A percentile compares a stretch with the other conserved stretches of the same genome.
phyloP scores from a whole-genome alignment of 176 grass and related monocot genomes.

The Phoenix roebelenii region DNA sequence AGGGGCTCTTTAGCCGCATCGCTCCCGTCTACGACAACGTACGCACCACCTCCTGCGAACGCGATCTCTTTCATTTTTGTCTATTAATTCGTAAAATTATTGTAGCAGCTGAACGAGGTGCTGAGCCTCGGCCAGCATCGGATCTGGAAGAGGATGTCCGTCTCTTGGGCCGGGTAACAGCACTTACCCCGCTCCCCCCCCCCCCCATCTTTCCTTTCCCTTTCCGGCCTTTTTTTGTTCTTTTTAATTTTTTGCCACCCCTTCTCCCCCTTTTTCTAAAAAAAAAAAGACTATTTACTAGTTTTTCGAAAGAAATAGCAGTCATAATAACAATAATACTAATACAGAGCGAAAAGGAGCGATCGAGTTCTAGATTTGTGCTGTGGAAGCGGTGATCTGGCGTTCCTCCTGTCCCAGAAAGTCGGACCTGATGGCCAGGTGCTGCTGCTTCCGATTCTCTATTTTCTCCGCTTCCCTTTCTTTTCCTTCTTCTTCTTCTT shows the following conservation, averaged over 20 bases:
- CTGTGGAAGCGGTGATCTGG: constrained; percentile 83
- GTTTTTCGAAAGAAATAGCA: no score
- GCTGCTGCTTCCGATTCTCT: not conserved
- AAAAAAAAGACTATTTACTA: no score
- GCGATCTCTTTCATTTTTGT: not conserved
- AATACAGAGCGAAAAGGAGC: constrained; percentile 51
- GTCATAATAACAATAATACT: no score
- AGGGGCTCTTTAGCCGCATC: constrained; percentile 70
- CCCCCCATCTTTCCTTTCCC: not conserved
- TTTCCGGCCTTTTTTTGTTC: no score
- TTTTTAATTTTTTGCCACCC: no score
- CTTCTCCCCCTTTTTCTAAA: no score
- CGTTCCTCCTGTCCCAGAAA: constrained; percentile 70
- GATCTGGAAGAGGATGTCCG: constrained; percentile 80
- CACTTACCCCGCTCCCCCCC: not conserved
- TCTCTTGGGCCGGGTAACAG: constrained; percentile 73
- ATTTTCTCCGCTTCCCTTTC: not conserved
- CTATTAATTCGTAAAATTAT: not conserved
- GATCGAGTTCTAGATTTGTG: constrained; percentile 89
- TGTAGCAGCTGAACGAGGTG: constrained; percentile 62
- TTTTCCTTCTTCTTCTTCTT: not conserved
- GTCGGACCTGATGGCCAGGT: constrained; percentile 84
- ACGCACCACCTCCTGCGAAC: not conserved
- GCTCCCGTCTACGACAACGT: constrained; percentile 79
- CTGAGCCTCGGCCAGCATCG: constrained; percentile 78